Evolutionary conservation across 2,329 filamentous ascomycete species (phyloP).

Genomic region (Paradendryphiella salina): DNA sequence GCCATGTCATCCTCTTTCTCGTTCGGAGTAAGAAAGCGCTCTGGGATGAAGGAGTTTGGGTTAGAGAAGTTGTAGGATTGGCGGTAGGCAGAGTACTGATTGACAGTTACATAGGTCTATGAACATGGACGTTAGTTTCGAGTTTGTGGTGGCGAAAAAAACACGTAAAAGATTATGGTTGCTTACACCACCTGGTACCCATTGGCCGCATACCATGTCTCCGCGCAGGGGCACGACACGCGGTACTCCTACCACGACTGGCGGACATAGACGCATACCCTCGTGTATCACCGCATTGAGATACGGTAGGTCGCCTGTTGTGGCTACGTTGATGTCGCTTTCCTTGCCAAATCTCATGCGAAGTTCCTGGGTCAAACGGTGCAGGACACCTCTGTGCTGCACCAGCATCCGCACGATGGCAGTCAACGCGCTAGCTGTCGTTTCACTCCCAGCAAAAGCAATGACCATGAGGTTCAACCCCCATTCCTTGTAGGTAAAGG

Average conservation of each 20-base stretch:
- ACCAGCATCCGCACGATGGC: conserved; percentile 43
- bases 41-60: conserved; percentile 41
- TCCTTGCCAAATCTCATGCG: conserved; percentile 27
- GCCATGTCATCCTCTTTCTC: conserved; percentile 27
- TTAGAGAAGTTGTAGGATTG: conserved; percentile 32
- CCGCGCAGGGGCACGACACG: conserved; percentile 29
- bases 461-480: conserved; percentile 45
- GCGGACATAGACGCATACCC: conserved; percentile 39
- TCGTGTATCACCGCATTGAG: conserved; percentile 46
- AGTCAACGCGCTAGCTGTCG: conserved; percentile 47
- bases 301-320: conserved; percentile 28
- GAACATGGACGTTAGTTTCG: neutral
- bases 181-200: conserved; percentile 29
- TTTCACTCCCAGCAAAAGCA: conserved; percentile 52
- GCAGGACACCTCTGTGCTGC: conserved; percentile 32
- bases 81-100: conserved; percentile 36
- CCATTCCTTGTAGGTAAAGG: conserved; percentile 40
- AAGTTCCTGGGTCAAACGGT: conserved; percentile 31
- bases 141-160: neutral
- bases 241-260: conserved; percentile 23
- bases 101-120: conserved; percentile 37
- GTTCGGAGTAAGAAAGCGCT: conserved; percentile 35
- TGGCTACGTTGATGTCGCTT: conserved; percentile 28
- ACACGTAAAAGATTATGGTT: neutral
- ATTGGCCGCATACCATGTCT: conserved; percentile 27